These are phyloP conservation scores for Hydnum rufescens DNA, from an alignment of 768 basidiomycete species.

Conservation along the genomic window DNA sequence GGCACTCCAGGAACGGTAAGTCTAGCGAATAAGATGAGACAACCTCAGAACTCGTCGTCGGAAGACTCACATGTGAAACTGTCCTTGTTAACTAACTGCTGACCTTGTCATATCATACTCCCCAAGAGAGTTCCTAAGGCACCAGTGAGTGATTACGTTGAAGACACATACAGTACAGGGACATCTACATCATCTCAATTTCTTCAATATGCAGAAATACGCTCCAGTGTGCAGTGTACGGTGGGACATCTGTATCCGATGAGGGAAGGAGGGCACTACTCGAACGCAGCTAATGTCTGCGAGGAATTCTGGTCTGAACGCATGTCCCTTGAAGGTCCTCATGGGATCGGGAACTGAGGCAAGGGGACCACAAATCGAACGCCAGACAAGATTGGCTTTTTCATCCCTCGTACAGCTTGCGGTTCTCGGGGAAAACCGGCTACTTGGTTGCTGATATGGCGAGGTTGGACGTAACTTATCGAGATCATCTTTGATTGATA, in stretches of 20 bases:
- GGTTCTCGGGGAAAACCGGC: conserved; percentile 1
- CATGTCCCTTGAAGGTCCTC: not conserved
- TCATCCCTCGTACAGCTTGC: conserved; percentile 8
- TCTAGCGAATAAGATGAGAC: conserved; percentile 14
- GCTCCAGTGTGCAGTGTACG: conserved; percentile 29
- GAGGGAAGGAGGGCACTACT: not conserved
- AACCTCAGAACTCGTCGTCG: not conserved
- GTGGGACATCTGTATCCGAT: conserved; percentile 17
- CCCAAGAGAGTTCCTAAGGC: conserved; percentile 14
- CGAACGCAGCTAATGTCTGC: not conserved
- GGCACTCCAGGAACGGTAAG: conserved; percentile 31
- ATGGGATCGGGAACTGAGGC: not conserved
- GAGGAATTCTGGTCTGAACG: not conserved
- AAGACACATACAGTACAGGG: not conserved
- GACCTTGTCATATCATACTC: conserved; percentile 18
- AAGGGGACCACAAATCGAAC: not conserved
- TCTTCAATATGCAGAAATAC: conserved; percentile 31
- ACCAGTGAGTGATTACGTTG: not conserved
- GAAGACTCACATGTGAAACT: not conserved
- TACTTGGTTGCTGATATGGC: conserved; percentile 21
- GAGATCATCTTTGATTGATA: conserved; percentile 20
- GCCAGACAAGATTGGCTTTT: conserved; percentile 21
- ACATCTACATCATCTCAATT: not conserved
- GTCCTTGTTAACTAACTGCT: conserved; percentile 5
- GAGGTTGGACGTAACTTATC: conserved; percentile 25